Evolutionary conservation across 768 basidiomycete genomes (phyloP), one percentile per base, ranked within the genome.

Genomic region (Cyclocybe aegerita): DNA sequence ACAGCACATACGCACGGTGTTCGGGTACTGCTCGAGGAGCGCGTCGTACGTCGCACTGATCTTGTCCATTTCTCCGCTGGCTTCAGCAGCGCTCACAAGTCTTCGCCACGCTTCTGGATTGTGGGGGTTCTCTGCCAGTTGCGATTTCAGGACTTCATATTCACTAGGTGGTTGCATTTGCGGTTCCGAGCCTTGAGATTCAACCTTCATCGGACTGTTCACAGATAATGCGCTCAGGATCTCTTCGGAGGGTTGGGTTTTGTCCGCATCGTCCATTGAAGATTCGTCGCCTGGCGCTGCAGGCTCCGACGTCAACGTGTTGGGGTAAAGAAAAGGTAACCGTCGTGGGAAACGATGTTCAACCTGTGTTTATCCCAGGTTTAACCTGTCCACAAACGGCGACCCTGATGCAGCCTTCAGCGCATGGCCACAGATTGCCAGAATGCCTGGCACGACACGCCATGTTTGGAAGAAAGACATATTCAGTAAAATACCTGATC

Each of bases 11-110:
- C 55, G 56, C 72, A 98, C 94, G 60, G 89, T 93, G 68, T 96
- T 96, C 14, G 96, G 95, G 67, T 90, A 96, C 45, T 83, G 83
- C 62, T 85, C 81, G 49, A 96, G 78, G 56, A 98, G 74, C 37
- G 80, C 85, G 61, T 93, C 88, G 67, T 91, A 98, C 11, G 88
- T 83, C 39, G 82, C 78, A 54, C 90, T 83, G 56, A 95, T 86
- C 65, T 84, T 85, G 45, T 86, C 80, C 57, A 93, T 79, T 62
- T 96, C 89, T 54, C 83, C 85, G 33, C 80, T 82, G 50, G 77
- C 74, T 70, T 95, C 87, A 33, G 91, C 86, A 54, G 89, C 71
- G 42, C 85, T 79, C 59, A 97, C 79, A 32, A 96, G 75, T 56
- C 80, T 81, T 64, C 89, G 77, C 84, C 93, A 89, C 11, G 78